phyloP scores from a whole-genome alignment of 2,329 filamentous ascomycete genomes.

The Hypoxylon sp. region DNA sequence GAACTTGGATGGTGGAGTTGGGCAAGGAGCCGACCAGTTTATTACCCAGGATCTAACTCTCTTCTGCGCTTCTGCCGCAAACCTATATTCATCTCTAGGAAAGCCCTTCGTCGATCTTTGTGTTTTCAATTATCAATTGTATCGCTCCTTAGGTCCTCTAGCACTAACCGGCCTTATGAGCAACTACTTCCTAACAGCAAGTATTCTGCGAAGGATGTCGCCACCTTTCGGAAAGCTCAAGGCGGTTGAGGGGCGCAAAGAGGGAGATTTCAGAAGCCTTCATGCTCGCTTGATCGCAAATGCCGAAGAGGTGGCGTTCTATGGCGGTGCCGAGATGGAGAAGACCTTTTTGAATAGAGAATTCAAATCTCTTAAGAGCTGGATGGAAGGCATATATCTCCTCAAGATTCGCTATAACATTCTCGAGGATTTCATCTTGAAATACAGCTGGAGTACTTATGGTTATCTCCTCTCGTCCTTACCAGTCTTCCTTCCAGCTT shows the following conservation, averaged over 20 bases:
- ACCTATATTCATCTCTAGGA: constrained; percentile 95
- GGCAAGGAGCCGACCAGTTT: constrained; percentile 93
- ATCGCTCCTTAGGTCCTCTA: constrained; percentile 88
- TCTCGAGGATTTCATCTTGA: constrained; percentile 96
- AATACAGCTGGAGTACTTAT: constrained; percentile 99
- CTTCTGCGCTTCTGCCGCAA: constrained; percentile 93
- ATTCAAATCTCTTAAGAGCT: constrained; percentile 91
- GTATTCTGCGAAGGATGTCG: constrained; percentile 87
- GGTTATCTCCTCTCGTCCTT: constrained; percentile 94
- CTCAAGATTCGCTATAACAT: constrained; percentile 99
- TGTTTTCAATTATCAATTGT: constrained; percentile 98
- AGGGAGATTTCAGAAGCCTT: constrained; percentile 93
- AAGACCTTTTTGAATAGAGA: constrained; percentile 92
- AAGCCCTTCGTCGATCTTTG: constrained; percentile 97
- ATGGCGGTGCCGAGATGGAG: constrained; percentile 95
- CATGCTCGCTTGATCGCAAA: constrained; percentile 96
- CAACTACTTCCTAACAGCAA: constrained; percentile 96
- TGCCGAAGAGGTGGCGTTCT: constrained; percentile 97
- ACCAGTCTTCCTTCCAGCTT: constrained; percentile 93
- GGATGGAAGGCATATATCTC: constrained; percentile 99
- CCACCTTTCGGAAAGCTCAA: constrained; percentile 98
- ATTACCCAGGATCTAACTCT: constrained; percentile 97
- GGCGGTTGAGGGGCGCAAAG: constrained; percentile 93
- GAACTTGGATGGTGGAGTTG: constrained; percentile 93
- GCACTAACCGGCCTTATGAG: constrained; percentile 88